Evolutionary conservation across 2,329 filamentous ascomycete genomes (phyloP), one percentile per base, ranked within the genome.

Genomic region (Fusarium albosuccineum): DNA sequence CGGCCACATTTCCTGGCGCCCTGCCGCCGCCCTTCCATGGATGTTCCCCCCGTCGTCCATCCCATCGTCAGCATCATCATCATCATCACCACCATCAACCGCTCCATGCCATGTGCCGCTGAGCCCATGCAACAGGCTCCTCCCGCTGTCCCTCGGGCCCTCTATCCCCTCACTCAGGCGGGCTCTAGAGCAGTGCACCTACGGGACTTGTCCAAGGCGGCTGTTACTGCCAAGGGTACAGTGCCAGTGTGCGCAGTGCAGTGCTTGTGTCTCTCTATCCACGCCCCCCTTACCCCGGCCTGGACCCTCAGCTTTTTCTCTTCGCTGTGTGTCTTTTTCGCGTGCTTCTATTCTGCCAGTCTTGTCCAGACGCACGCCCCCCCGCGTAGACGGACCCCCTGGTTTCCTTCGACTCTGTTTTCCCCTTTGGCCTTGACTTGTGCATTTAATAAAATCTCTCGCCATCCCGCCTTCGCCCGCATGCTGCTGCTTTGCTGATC

Each of bases 381-480:
- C 65, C 65, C 56, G 34, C 26, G 13, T 52, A 16, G 39, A 64
- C 29, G 37, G 53, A 62, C 58, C 61, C 62, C 34, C 48, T 55
- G 50, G 50, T 34, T 51, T 45, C 34, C 49, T 46, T 37, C 34
- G 34, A 39, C 49, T 61, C 48, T 56, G 62, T 49, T 60, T 60
- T 53, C 42, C 45, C 55, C 46, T 64, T 57, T 62, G 62, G 61
- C 64, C 64, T 53, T 52, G 64, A 60, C 49, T 34, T 44, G 54
- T 67, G 54, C 48, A 66, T 58, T 57, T 33, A 60, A 68, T 66
- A 67, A 67, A 67, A 67, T 66, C 65, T 68, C 65, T 67, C 65
- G 65, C 48, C 65, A 65, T 67, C 56, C 65, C 65, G 65, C 65
- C 65, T 62, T 66, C 37, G 44, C 57, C 67, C 60, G 56, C 64